Evolutionary conservation across 257 asterid genomes (phyloP).

Genomic region (Vinca minor): DNA sequence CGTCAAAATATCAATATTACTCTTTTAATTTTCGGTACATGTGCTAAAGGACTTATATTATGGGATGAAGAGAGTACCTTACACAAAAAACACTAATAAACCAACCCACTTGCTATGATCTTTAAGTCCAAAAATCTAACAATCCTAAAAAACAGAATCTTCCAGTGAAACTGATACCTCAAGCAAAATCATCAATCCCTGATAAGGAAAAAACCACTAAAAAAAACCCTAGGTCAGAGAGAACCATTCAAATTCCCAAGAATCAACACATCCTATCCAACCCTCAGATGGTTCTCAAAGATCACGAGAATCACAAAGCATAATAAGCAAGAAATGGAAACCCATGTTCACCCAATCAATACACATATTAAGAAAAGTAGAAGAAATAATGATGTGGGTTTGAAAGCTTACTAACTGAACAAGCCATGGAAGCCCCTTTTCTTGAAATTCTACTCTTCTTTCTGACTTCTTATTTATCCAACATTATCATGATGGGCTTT

Average conservation of each 20-base stretch:
- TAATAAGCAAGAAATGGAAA: not conserved
- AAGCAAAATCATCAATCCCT: not conserved
- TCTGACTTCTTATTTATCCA: not conserved
- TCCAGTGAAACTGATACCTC: not conserved
- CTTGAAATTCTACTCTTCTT: not conserved
- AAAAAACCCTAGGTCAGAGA: not conserved
- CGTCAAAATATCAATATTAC: too few species aligned
- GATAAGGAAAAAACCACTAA: too few species aligned
- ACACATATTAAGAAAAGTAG: not conserved
- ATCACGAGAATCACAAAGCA: not conserved
- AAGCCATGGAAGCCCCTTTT: slow-evolving; percentile 11
- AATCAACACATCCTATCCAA: not conserved
- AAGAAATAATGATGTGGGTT: not conserved
- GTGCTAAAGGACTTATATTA: too few species aligned
- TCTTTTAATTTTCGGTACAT: too few species aligned
- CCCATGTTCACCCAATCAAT: not conserved
- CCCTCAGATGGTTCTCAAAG: not conserved
- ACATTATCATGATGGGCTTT: not conserved
- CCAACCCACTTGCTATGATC: not conserved
- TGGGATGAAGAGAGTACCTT: too few species aligned
- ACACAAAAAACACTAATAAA: too few species aligned
- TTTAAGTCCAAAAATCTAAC: too few species aligned
- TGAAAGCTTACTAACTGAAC: slow-evolving; percentile 12
- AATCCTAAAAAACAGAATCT: not conserved
- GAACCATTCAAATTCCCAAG: not conserved